Percentiles rank a stretch among this genome's conserved stretches.
Evolutionary conservation across 2,329 filamentous ascomycete species (phyloP).

Genomic region (Bipolaris sorokiniana): DNA sequence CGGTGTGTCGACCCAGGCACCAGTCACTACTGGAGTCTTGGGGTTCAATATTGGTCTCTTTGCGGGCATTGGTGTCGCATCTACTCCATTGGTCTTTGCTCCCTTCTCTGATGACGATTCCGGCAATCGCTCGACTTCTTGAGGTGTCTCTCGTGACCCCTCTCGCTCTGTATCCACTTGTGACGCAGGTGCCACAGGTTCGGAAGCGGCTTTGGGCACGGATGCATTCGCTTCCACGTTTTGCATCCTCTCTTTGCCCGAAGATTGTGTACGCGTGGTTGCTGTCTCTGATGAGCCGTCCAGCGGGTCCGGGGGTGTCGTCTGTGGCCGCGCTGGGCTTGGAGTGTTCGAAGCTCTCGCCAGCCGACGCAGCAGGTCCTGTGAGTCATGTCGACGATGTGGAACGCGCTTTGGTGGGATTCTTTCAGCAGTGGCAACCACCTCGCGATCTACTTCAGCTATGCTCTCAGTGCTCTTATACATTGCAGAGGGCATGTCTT

Average conservation of each 20-base stretch:
- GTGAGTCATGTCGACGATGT: conserved; percentile 52
- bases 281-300: conserved; percentile 25
- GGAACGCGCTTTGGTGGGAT: conserved; percentile 32
- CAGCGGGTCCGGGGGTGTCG: conserved; percentile 24
- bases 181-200: conserved; percentile 5
- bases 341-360: conserved; percentile 57
- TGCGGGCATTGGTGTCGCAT: conserved; percentile 39
- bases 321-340: conserved; percentile 43
- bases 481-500: conserved; percentile 43
- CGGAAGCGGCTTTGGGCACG: background rate
- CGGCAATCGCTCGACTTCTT: conserved; percentile 8
- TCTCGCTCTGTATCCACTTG: conserved; percentile 12
- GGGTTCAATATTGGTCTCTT: conserved; percentile 31
- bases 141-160: conserved; percentile 8
- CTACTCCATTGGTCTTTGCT: conserved; percentile 18
- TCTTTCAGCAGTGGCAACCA: conserved; percentile 30
- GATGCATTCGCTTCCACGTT: conserved; percentile 5
- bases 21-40: conserved; percentile 55
- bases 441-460: conserved; percentile 36
- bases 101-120: conserved; percentile 4
- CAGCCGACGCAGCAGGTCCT: conserved; percentile 54
- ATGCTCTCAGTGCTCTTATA: conserved; percentile 46
- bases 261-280: conserved; percentile 10
- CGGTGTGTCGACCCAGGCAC: conserved; percentile 58
- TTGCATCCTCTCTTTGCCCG: background rate